A percentile compares a stretch with the other conserved stretches of the same genome.
These are phyloP conservation scores for Hanseniaspora uvarum DNA, from an alignment of 1,139 yeast genomes.

Conservation along the genomic window DNA sequence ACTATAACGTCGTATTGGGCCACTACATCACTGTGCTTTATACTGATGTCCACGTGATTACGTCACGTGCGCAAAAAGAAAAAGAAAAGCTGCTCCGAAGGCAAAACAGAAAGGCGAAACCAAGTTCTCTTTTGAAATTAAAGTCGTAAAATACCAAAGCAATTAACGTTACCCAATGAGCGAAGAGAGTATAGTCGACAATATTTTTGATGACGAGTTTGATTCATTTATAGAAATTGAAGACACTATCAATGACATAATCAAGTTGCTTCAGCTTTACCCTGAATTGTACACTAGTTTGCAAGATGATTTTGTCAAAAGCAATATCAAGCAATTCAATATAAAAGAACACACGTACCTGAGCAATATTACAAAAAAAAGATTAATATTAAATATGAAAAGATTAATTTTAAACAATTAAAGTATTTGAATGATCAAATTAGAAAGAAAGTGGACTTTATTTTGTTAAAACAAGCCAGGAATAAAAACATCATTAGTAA, in stretches of 20 bases:
- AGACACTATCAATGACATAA: background rate
- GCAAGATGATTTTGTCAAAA: background rate
- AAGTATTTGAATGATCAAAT: constrained; percentile 17
- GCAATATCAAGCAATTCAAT: background rate
- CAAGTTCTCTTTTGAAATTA: background rate
- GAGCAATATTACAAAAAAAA: background rate
- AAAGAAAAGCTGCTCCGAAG: no score
- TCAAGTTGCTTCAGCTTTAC: constrained; percentile 2
- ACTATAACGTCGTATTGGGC: no score
- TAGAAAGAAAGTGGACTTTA: constrained; percentile 34
- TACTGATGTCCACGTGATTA: no score
- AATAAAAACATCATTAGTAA: background rate
- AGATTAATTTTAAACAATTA: constrained; percentile 8
- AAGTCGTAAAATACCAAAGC: background rate
- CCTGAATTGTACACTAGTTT: background rate
- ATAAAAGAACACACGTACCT: background rate
- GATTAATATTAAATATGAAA: background rate
- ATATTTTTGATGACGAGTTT: constrained; percentile 2
- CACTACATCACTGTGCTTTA: no score
- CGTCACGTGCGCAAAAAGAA: no score
- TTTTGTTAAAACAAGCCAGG: constrained; percentile 44
- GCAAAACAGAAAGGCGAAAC: background rate
- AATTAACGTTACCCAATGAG: background rate
- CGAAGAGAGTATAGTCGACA: background rate
- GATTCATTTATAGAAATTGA: background rate